A percentile compares a stretch with the other conserved stretches of the same genome.
Evolutionary conservation across 2,329 filamentous ascomycete species (phyloP).

Genomic region (Fusarium graminum): DNA sequence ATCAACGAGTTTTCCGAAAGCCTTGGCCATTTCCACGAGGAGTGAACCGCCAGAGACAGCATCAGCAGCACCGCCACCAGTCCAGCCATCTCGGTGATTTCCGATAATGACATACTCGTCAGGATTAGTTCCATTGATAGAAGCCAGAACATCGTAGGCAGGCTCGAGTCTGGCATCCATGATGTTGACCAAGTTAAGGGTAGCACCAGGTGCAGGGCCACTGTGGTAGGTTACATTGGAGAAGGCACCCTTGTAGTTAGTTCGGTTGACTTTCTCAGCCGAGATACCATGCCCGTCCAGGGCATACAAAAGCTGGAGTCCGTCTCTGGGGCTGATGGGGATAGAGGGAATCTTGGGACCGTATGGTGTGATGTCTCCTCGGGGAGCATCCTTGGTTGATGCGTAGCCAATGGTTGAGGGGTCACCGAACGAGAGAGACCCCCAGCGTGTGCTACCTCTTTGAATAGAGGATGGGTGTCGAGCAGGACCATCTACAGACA

Average conservation of each 20-base stretch:
- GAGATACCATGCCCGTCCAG: constrained; percentile 25
- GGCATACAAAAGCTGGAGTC: constrained; percentile 23
- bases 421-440: constrained; percentile 37
- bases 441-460: constrained; percentile 38
- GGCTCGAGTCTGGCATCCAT: constrained; percentile 36
- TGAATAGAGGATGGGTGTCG: constrained; percentile 39
- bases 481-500: constrained; percentile 24
- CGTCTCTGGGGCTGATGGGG: constrained; percentile 32
- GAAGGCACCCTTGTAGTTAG: constrained; percentile 35
- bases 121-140: constrained; percentile 57
- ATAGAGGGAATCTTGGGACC: constrained; percentile 35
- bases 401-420: constrained; percentile 43
- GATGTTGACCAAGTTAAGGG: constrained; percentile 14
- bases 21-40: constrained; percentile 63
- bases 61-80: constrained; percentile 65
- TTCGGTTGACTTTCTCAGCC: constrained; percentile 17
- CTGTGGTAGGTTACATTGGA: constrained; percentile 33
- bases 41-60: constrained; percentile 65
- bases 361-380: constrained; percentile 29
- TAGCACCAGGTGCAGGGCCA: constrained; percentile 30
- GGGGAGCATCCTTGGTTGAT: constrained; percentile 34
- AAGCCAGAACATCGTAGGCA: constrained; percentile 54
- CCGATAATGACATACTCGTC: constrained; percentile 62
- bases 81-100: constrained; percentile 68
- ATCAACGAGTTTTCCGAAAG: constrained; percentile 60